These are phyloP conservation scores for Aspergillus viridinutans DNA, from an alignment of 2,329 filamentous ascomycete genomes.

Conservation along the genomic window DNA sequence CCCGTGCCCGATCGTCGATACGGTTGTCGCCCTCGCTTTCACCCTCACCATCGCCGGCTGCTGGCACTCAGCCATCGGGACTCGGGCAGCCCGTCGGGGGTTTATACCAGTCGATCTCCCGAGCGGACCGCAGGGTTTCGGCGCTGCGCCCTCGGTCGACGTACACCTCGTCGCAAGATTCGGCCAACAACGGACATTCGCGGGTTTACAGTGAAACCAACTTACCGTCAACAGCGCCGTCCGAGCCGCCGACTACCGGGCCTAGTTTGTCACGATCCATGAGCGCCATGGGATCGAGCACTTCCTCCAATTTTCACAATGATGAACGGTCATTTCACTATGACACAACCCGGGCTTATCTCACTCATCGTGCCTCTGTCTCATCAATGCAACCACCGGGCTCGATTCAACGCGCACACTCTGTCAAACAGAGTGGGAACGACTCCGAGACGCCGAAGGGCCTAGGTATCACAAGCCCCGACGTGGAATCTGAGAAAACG, in stretches of 20 bases:
- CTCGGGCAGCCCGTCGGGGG: conserved; percentile 39
- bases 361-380: conserved; percentile 35
- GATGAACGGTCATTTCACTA: conserved; percentile 34
- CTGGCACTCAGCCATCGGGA: conserved; percentile 26
- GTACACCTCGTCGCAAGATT: conserved; percentile 31
- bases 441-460: conserved; percentile 21
- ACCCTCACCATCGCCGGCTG: conserved; percentile 42
- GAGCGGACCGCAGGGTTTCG: conserved; percentile 41
- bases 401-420: conserved; percentile 5
- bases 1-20: conserved; percentile 68
- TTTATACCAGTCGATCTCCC: conserved; percentile 41
- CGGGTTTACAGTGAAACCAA: conserved; percentile 61
- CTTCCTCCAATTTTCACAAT: conserved; percentile 25
- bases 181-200: conserved; percentile 48
- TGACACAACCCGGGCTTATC: conserved; percentile 27
- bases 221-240: conserved; percentile 41
- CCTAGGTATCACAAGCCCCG: conserved; percentile 25
- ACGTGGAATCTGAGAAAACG: conserved; percentile 19
- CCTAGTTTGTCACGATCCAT: conserved; percentile 54
- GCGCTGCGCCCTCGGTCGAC: conserved; percentile 42
- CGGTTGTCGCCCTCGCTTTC: conserved; percentile 50
- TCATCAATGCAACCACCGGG: conserved; percentile 32
- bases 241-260: conserved; percentile 25
- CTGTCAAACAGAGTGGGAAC: conserved; percentile 10
- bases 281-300: conserved; percentile 51